Conservation (phyloP, 805 yeast species). For the Jamesozyma piceae region DNA sequence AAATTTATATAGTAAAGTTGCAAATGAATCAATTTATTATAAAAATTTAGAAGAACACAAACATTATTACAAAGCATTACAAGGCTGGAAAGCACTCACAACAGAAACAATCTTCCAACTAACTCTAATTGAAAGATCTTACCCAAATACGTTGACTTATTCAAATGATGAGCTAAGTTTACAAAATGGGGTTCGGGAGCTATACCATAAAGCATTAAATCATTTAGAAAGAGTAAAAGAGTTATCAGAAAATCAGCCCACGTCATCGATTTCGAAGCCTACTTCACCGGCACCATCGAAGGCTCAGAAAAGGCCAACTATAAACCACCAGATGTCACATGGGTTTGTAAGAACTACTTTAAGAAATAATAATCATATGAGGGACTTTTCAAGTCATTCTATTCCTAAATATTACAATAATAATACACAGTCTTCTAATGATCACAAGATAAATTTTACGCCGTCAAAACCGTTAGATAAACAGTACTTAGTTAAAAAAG, state of each 20-base stretch:
- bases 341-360: slow-evolving; percentile 23
- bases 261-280: slow-evolving; percentile 3
- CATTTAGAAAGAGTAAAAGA: slow-evolving; percentile 33
- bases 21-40: slow-evolving; percentile 49
- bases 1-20: slow-evolving; percentile 52
- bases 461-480: slow-evolving; percentile 22
- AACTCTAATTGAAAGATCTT: slow-evolving; percentile 41
- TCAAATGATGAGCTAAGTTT: slow-evolving; percentile 40
- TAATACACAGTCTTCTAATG: neutral
- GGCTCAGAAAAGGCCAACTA: slow-evolving; percentile 14
- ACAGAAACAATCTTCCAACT: slow-evolving; percentile 49
- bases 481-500: neutral
- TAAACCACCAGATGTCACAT: slow-evolving; percentile 8
- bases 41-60: slow-evolving; percentile 48
- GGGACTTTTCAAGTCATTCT: neutral
- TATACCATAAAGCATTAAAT: slow-evolving; percentile 30
- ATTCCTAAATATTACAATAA: neutral
- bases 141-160: slow-evolving; percentile 25
- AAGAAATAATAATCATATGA: slow-evolving; percentile 12
- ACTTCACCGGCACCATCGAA: neutral
- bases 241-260: slow-evolving; percentile 2
- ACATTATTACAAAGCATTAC: slow-evolving; percentile 45
- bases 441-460: slow-evolving; percentile 16
- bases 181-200: slow-evolving; percentile 33
- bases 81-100: slow-evolving; percentile 69